Percentiles rank a stretch among this genome's conserved stretches.
phyloP scores from a whole-genome alignment of 2,329 filamentous ascomycete genomes.

The Lasiodiplodia theobromae region DNA sequence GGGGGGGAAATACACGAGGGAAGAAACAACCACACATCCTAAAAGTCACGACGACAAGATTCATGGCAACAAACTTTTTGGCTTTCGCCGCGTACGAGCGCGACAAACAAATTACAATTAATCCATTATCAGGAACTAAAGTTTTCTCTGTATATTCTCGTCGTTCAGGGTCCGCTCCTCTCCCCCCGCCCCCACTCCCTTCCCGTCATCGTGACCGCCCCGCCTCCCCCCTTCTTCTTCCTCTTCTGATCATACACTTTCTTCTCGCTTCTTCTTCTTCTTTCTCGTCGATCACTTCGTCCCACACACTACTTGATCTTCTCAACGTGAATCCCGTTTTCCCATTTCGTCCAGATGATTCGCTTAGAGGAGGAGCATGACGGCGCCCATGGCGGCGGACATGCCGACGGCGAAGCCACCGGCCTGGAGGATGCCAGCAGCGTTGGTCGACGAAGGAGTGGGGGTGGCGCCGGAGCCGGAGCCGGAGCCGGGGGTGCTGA shows the following conservation, averaged over 20 bases:
- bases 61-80: background rate
- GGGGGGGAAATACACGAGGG: background rate
- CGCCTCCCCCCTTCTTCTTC: too few relatives aligned
- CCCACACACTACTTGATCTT: too few relatives aligned
- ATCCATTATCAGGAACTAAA: conserved; percentile 19
- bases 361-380: conserved; percentile 13
- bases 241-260: background rate
- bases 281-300: background rate
- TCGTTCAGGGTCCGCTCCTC: background rate
- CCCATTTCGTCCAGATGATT: background rate
- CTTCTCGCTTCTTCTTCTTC: background rate
- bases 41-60: background rate
- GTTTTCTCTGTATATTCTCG: background rate
- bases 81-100: background rate
- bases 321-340: too few relatives aligned
- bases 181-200: background rate
- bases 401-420: conserved; percentile 11
- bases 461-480: background rate
- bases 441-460: conserved; percentile 14
- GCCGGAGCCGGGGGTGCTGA: background rate
- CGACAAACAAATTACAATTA: conserved; percentile 14
- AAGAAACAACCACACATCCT: background rate
- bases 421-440: conserved; percentile 5
- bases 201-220: background rate
- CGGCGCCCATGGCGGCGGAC: conserved; percentile 4